phyloP scores from a whole-genome alignment of 1,139 yeast species.

The Casaregolazyma lundiana region DNA sequence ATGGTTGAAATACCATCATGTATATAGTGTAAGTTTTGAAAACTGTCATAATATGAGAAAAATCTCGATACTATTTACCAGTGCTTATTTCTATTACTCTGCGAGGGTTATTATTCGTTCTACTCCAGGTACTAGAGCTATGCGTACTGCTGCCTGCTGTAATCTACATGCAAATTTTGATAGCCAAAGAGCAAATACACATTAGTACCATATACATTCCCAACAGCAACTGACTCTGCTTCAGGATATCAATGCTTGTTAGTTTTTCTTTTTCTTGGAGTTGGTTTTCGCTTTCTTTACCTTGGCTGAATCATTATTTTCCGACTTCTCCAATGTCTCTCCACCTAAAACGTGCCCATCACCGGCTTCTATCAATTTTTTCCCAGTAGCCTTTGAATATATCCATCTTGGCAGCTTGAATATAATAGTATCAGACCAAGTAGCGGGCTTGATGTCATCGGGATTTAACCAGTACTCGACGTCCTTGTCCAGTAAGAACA shows the following conservation, averaged over 20 bases:
- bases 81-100: too few species aligned
- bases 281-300: constrained; percentile 24
- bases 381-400: constrained; percentile 20
- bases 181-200: too few species aligned
- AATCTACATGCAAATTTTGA: too few species aligned
- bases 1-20: not conserved
- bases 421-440: constrained; percentile 53
- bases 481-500: constrained; percentile 50
- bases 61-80: not conserved
- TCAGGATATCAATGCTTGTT: constrained; percentile 17
- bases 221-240: too few species aligned
- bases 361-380: constrained; percentile 7
- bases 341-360: constrained; percentile 11
- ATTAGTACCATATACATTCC: too few species aligned
- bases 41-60: not conserved
- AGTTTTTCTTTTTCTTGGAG: constrained; percentile 17
- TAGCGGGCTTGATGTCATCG: constrained; percentile 40
- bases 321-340: constrained; percentile 3
- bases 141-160: too few species aligned
- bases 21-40: not conserved
- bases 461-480: constrained; percentile 33
- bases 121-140: too few species aligned
- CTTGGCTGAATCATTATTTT: constrained; percentile 20
- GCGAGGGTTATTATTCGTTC: too few species aligned
- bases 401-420: constrained; percentile 35